Percentiles rank a stretch among this genome's conserved stretches.
These are phyloP conservation scores for Clavariopsis aquatica DNA, from an alignment of 495 filamentous ascomycete genomes.

Conservation along the genomic window DNA sequence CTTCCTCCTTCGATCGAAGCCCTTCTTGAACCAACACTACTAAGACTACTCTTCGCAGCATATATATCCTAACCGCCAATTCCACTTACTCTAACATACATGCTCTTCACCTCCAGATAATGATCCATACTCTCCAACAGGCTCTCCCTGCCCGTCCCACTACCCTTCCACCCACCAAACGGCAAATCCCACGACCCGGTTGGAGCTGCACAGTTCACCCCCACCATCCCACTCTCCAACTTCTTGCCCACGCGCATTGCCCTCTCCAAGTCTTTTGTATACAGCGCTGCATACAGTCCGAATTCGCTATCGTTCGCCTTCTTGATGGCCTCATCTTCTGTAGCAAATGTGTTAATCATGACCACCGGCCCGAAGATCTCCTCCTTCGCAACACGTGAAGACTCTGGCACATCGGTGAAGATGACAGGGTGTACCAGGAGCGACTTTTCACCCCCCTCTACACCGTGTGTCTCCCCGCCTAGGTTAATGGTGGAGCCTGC, in stretches of 20 bases:
- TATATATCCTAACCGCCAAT: constrained; percentile 11
- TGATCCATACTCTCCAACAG: constrained; percentile 35
- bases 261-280: constrained; percentile 73
- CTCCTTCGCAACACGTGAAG: constrained; percentile 68
- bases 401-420: constrained; percentile 68
- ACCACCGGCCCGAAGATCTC: constrained; percentile 83
- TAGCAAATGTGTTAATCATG: constrained; percentile 65
- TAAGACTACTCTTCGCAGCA: background rate
- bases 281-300: constrained; percentile 78
- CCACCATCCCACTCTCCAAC: constrained; percentile 47
- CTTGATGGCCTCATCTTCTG: constrained; percentile 68
- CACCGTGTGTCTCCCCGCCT: constrained; percentile 43
- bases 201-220: constrained; percentile 29
- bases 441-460: constrained; percentile 59
- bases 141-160: constrained; percentile 27
- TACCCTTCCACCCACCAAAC: constrained; percentile 34
- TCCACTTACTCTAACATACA: constrained; percentile 13
- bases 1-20: too few species aligned
- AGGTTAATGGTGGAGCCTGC: constrained; percentile 44
- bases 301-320: constrained; percentile 83
- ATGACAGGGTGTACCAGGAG: constrained; percentile 62
- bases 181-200: constrained; percentile 28
- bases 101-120: constrained; percentile 37
- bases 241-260: constrained; percentile 71
- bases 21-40: too few species aligned